Conservation (phyloP, 1,139 yeast genomes). For the Debaryomyces nepalensis region DNA sequence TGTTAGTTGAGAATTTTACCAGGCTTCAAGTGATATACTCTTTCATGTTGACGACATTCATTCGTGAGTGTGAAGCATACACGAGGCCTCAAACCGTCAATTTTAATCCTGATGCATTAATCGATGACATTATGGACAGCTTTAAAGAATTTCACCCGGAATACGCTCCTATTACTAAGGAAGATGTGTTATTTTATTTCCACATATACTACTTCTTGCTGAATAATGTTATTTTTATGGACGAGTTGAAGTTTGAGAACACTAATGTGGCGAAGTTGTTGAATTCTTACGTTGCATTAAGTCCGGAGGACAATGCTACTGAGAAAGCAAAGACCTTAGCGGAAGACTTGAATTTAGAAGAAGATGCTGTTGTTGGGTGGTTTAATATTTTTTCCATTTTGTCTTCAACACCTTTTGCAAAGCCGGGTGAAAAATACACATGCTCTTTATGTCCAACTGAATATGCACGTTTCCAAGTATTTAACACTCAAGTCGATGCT, state of each 20-base stretch:
- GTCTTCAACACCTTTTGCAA: conserved; percentile 35
- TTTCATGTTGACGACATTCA: conserved; percentile 32
- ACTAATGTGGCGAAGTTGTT: conserved; percentile 30
- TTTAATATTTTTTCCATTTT: conserved; percentile 36
- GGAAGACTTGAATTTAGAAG: conserved; percentile 21
- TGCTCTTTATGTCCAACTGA: conserved; percentile 40
- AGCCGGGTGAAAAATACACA: conserved; percentile 27
- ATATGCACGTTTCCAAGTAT: conserved; percentile 21
- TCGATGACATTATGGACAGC: conserved; percentile 26
- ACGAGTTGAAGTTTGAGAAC: conserved; percentile 36
- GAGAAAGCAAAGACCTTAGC: conserved; percentile 18
- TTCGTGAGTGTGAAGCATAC: conserved; percentile 30
- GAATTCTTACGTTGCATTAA: conserved; percentile 21
- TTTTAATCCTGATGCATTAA: conserved; percentile 26
- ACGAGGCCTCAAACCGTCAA: conserved; percentile 15
- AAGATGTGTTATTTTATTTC: conserved; percentile 35
- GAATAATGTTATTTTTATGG: conserved; percentile 35
- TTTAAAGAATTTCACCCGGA: conserved; percentile 29
- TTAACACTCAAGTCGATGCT: conserved; percentile 17
- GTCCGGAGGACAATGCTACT: conserved; percentile 16
- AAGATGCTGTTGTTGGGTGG: conserved; percentile 35
- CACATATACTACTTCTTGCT: conserved; percentile 37
- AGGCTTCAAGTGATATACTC: conserved; percentile 26
- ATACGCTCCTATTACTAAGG: conserved; percentile 26
- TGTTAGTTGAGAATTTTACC: conserved; percentile 22